Conservation (phyloP, 2,329 filamentous ascomycete genomes). For the Mycocentrospora acerina region DNA sequence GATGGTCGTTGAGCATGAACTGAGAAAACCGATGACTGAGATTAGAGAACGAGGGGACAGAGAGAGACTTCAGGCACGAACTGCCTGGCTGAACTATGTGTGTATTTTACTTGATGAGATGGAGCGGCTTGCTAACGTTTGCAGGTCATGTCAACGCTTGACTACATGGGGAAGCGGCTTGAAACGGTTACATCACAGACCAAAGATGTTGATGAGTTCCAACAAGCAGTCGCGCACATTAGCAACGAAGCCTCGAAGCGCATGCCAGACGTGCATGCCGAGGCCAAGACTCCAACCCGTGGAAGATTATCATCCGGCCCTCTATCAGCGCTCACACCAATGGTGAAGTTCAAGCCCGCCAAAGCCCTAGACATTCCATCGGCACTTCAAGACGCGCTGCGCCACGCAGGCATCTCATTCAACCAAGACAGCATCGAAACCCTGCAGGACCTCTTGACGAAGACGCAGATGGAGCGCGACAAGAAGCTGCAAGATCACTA, state of each 20-base stretch:
- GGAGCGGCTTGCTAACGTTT: slow-evolving; percentile 6
- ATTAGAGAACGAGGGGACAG: slow-evolving; percentile 39
- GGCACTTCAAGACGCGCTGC: slow-evolving; percentile 37
- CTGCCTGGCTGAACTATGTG: slow-evolving; percentile 48
- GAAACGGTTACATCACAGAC: slow-evolving; percentile 27
- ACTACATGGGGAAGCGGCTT: slow-evolving; percentile 45
- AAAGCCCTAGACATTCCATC: slow-evolving; percentile 32
- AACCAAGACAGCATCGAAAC: slow-evolving; percentile 28
- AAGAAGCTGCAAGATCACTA: slow-evolving; percentile 39
- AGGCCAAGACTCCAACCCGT: slow-evolving; percentile 16
- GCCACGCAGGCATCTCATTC: slow-evolving; percentile 34
- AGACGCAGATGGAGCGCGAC: slow-evolving; percentile 33
- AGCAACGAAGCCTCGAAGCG: slow-evolving; percentile 25
- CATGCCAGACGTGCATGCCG: slow-evolving; percentile 19
- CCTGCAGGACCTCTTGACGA: slow-evolving; percentile 30
- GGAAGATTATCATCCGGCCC: slow-evolving; percentile 26
- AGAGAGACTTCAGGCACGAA: slow-evolving; percentile 37
- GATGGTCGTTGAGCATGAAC: slow-evolving; percentile 70
- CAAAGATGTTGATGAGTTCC: slow-evolving; percentile 29
- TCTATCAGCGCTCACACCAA: slow-evolving; percentile 29
- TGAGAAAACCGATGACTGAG: slow-evolving; percentile 61
- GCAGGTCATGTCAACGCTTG: slow-evolving; percentile 42
- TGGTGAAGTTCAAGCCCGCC: slow-evolving; percentile 31
- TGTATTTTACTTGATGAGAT: slow-evolving; percentile 3
- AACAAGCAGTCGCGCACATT: slow-evolving; percentile 35